A percentile compares a stretch with the other conserved stretches of the same genome.
Evolutionary conservation across 306 rosid genomes (phyloP).

Genomic region (Dryas drummondii): DNA sequence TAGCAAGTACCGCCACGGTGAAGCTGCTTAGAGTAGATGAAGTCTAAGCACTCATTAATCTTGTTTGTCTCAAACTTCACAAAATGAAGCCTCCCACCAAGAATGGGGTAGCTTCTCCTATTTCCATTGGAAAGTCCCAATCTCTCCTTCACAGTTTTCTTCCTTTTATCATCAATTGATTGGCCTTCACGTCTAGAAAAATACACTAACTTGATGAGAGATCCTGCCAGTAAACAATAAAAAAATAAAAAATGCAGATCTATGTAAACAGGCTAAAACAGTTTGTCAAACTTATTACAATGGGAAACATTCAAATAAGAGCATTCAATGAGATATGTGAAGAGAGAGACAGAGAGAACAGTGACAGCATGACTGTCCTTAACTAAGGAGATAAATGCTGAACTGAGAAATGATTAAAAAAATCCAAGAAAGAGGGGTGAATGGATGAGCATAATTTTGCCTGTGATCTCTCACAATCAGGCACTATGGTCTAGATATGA

Average conservation of each 20-base stretch:
- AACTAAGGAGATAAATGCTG: conserved; percentile 11
- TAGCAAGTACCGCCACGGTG: conserved; percentile 66
- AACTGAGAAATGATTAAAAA: conserved; percentile 4
- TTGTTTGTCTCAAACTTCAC: conserved; percentile 95
- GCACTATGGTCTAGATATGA: not conserved
- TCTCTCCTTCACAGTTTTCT: conserved; percentile 60
- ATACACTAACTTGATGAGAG: conserved; percentile 93
- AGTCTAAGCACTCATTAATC: conserved; percentile 91
- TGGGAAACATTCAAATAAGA: not conserved
- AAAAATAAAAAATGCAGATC: not conserved
- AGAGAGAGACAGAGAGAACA: not conserved
- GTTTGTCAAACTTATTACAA: not conserved
- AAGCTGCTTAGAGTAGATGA: conserved; percentile 90
- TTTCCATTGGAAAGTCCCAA: conserved; percentile 69
- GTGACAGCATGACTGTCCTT: not conserved
- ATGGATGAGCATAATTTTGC: not conserved
- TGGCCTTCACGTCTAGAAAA: conserved; percentile 87
- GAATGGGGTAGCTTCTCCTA: conserved; percentile 92
- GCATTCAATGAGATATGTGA: not conserved
- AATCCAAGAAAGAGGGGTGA: not conserved
- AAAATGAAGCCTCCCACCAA: conserved; percentile 98
- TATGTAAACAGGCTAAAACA: not conserved
- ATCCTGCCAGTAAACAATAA: conserved; percentile 54
- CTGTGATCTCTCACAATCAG: not conserved
- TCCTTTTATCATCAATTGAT: conserved; percentile 70